phyloP scores from a whole-genome alignment of 1,284 basidiomycete species.

The Boletus mariae region DNA sequence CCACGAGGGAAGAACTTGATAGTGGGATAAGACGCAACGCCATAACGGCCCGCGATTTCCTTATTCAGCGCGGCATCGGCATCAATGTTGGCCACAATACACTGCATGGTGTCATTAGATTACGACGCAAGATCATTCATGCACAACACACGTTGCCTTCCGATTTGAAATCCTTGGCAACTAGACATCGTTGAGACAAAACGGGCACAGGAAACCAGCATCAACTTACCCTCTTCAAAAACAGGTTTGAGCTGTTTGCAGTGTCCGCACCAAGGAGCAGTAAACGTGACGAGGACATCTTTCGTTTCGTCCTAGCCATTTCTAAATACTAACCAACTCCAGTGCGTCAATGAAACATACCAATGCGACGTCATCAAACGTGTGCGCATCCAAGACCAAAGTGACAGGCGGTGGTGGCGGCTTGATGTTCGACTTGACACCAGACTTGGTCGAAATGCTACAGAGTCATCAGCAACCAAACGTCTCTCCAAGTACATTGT shows the following conservation, averaged over 20 bases:
- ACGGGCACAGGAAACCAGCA: neutral
- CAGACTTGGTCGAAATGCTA: conserved; percentile 73
- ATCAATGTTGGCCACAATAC: conserved; percentile 87
- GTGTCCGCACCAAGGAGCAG: conserved; percentile 86
- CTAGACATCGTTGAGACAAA: conserved; percentile 32
- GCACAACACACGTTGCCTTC: conserved; percentile 63
- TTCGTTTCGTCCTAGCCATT: conserved; percentile 61
- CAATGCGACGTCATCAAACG: conserved; percentile 75
- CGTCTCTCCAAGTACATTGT: neutral
- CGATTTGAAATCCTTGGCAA: conserved; percentile 74
- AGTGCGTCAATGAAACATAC: conserved; percentile 37
- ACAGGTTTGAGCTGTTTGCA: conserved; percentile 86
- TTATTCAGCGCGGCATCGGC: conserved; percentile 83
- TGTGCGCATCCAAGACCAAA: conserved; percentile 63
- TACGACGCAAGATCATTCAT: neutral
- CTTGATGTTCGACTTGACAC: conserved; percentile 83
- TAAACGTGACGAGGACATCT: conserved; percentile 89
- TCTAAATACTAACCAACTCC: conserved; percentile 3
- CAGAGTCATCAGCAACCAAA: conserved; percentile 1
- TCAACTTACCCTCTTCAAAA: conserved; percentile 63
- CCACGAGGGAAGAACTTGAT: conserved; percentile 93
- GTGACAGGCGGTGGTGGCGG: conserved; percentile 77
- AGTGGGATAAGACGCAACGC: conserved; percentile 79
- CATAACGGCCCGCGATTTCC: conserved; percentile 72
- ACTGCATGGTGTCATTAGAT: conserved; percentile 42